A percentile compares a stretch with the other conserved stretches of the same genome.
phyloP scores from a whole-genome alignment of 2,329 filamentous ascomycete species.

The Hypoxylon sp. region DNA sequence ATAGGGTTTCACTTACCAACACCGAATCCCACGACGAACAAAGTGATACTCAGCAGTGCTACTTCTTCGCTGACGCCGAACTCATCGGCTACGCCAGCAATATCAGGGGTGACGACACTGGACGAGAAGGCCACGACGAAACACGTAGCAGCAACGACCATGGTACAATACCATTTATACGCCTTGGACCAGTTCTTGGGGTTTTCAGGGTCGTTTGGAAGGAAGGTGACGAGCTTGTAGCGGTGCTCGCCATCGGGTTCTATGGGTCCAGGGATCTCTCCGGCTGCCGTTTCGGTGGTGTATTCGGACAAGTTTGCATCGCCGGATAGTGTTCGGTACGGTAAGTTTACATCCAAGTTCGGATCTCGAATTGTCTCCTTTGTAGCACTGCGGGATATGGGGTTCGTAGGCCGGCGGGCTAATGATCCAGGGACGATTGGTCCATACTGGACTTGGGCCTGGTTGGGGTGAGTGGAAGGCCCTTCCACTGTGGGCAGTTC shows the following conservation, averaged over 20 bases:
- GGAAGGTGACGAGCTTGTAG: constrained; percentile 77
- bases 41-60: constrained; percentile 77
- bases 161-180: constrained; percentile 87
- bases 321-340: constrained; percentile 74
- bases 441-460: constrained; percentile 26
- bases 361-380: constrained; percentile 59
- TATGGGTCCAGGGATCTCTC: constrained; percentile 69
- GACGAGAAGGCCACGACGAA: constrained; percentile 81
- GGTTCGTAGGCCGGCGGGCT: constrained; percentile 30
- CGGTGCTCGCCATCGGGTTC: constrained; percentile 50
- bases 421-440: constrained; percentile 28
- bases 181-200: constrained; percentile 88
- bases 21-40: constrained; percentile 88
- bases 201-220: constrained; percentile 79
- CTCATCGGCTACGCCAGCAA: constrained; percentile 72
- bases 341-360: constrained; percentile 69
- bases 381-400: constrained; percentile 40
- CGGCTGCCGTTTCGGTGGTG: constrained; percentile 70
- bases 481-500: constrained; percentile 31
- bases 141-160: constrained; percentile 83
- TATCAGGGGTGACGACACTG: constrained; percentile 83
- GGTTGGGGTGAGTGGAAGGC: constrained; percentile 9
- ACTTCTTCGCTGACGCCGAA: constrained; percentile 82
- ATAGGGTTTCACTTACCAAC: constrained; percentile 66
- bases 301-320: constrained; percentile 77